Percentiles rank a stretch among this genome's conserved stretches.
Evolutionary conservation across 164 flowering plant species (phyloP).

Genomic region (Vitis cinerea): DNA sequence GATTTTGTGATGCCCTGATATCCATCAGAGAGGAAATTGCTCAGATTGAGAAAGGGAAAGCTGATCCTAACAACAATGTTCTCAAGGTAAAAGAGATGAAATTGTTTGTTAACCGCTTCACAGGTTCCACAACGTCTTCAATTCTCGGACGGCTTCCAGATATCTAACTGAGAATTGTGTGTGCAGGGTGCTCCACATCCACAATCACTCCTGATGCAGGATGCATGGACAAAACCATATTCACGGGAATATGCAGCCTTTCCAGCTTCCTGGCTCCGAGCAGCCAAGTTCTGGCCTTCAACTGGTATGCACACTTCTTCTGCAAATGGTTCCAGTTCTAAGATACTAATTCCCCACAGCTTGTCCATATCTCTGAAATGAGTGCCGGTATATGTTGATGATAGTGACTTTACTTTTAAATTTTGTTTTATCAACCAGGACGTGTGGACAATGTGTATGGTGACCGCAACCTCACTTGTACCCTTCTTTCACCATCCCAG

Average conservation of each 20-base stretch:
- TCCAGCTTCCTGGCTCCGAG: constrained; percentile 95
- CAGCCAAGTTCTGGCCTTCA: constrained; percentile 92
- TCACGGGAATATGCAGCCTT: constrained; percentile 92
- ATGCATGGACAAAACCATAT: constrained; percentile 88
- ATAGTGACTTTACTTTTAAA: too few species aligned
- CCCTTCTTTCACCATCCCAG: constrained; percentile 76
- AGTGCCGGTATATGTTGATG: too few species aligned
- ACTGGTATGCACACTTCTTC: constrained; percentile 51
- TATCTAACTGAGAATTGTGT: constrained; percentile 6
- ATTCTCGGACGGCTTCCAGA: background rate
- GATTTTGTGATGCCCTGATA: constrained; percentile 94
- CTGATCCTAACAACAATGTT: constrained; percentile 82
- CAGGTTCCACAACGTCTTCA: too few species aligned
- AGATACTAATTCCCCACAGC: too few species aligned
- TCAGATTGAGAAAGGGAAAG: constrained; percentile 82
- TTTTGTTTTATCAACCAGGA: constrained; percentile 41
- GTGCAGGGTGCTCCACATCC: constrained; percentile 98
- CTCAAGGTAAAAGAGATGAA: constrained; percentile 59
- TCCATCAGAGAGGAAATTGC: constrained; percentile 95
- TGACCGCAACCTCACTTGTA: constrained; percentile 92
- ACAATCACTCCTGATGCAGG: constrained; percentile 85
- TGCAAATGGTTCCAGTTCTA: too few species aligned
- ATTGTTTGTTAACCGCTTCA: background rate
- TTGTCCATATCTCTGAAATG: too few species aligned
- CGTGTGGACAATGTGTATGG: constrained; percentile 98